Evolutionary conservation across 2,329 filamentous ascomycete genomes (phyloP), one percentile per base, ranked within the genome.

Genomic region (Chrysosporium keratinophilum): DNA sequence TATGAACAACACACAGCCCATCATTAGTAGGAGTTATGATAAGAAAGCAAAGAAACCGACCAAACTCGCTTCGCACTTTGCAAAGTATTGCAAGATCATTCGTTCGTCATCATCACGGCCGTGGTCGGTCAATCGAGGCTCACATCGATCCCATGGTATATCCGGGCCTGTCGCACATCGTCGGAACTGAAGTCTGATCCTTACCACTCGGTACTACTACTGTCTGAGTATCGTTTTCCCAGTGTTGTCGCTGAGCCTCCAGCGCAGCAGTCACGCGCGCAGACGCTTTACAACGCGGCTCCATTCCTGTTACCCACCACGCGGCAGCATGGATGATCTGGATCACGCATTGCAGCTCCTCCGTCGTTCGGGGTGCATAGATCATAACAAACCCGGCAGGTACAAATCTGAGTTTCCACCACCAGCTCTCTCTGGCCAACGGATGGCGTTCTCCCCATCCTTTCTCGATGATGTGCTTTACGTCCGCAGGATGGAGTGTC

Each of bases 401-500:
- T 53, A 93, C 82, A 49, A 85, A 85, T 63, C 81, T 77, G 57
- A 76, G 74, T 58, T 83, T 77, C 74, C 80, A 82, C 42, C 81
- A 80, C 52, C 81, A 83, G 62, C 80, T 79, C 6, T 86, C 67
- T 46, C 67, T 62, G n/a, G 68, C 64, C 11, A 72, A 61, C 4
- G 78, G 78, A 69, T 82, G 79, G 17, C 78, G 63, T 71, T 94
- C 82, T 1, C 85, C 89, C 88, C 88, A 94, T 1, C 87, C 86
- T 57, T 81, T 82, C 60, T 83, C 78, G 20, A 95, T 71, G 15
- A 93, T 78, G 50, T 84, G 74, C 61, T 76, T 80, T 50, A 85
- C 86, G 64, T 94, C 88, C 41, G 84, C 79, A 0, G 87, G 87
- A 63, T 93, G 87, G 50, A 95, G 75, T 47, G 82, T 87, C 71